A percentile compares a stretch with the other conserved stretches of the same genome.
Conservation (phyloP, 441 rosid species). For the Croton laevigatus region DNA sequence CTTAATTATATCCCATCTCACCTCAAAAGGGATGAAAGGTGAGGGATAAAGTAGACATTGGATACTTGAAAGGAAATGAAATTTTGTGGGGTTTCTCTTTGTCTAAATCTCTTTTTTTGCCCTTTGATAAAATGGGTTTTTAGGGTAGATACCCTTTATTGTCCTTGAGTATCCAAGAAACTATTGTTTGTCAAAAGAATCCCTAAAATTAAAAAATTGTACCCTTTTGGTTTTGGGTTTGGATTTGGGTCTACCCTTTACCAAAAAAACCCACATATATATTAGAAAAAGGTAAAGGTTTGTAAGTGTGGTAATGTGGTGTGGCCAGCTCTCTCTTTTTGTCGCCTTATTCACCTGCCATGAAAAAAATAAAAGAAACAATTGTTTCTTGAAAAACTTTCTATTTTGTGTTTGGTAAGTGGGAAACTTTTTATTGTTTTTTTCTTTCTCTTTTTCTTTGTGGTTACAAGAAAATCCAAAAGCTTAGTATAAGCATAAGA, state of each 20-base stretch:
- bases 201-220: conserved; percentile 25
- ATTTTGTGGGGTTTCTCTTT: conserved; percentile 38
- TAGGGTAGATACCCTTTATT: conserved; percentile 34
- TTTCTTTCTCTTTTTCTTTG: conserved; percentile 16
- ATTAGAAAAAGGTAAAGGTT: conserved; percentile 6
- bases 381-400: conserved; percentile 3
- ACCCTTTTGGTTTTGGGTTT: not conserved
- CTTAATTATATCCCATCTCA: not conserved
- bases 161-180: conserved; percentile 50
- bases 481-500: conserved; percentile 25
- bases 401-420: conserved; percentile 15
- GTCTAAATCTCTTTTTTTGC: conserved; percentile 3
- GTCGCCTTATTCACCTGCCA: conserved; percentile 33
- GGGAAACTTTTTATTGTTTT: conserved; percentile 33
- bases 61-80: conserved; percentile 43
- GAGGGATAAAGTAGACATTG: conserved; percentile 48
- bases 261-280: conserved; percentile 21
- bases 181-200: conserved; percentile 66
- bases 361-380: conserved; percentile 17
- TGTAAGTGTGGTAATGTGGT: conserved; percentile 14
- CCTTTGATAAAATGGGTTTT: conserved; percentile 13
- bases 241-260: conserved; percentile 22
- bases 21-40: conserved; percentile 52
- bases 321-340: conserved; percentile 33
- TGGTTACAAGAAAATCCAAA: conserved; percentile 44